Percentiles rank a stretch among this genome's conserved stretches.
Conservation (phyloP, 1,284 basidiomycete species). For the Sparassis latifolia region DNA sequence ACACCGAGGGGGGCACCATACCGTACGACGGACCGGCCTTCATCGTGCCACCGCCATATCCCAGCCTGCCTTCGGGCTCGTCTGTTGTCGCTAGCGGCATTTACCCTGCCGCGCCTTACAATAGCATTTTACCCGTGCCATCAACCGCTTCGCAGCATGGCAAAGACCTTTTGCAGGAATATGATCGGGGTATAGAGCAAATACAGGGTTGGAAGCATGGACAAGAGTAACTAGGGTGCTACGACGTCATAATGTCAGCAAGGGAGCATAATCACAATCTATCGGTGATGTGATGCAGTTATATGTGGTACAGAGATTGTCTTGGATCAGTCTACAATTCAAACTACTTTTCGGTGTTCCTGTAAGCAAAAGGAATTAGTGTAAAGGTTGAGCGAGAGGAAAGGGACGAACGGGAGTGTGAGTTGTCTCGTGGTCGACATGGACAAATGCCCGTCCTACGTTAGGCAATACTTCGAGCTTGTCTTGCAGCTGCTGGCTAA, state of each 20-base stretch:
- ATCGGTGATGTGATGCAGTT: too few relatives aligned
- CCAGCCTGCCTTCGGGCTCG: too few relatives aligned
- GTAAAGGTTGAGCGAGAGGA: not conserved
- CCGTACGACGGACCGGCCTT: too few relatives aligned
- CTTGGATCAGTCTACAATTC: too few relatives aligned
- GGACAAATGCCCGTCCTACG: slow-evolving; percentile 89
- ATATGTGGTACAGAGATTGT: too few relatives aligned
- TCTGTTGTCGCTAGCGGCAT: too few relatives aligned
- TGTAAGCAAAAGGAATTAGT: slow-evolving; percentile 5
- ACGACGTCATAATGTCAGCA: too few relatives aligned
- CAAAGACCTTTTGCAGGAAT: slow-evolving; percentile 13
- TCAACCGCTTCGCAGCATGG: not conserved
- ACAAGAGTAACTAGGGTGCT: not conserved
- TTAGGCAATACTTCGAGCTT: slow-evolving; percentile 89
- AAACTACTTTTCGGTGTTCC: slow-evolving; percentile 27
- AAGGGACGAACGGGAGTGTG: slow-evolving; percentile 63
- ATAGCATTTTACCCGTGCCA: too few relatives aligned
- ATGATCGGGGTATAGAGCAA: slow-evolving; percentile 4
- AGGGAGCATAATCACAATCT: too few relatives aligned
- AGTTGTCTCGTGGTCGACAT: slow-evolving; percentile 89
- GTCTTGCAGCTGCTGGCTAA: slow-evolving; percentile 90
- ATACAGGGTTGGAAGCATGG: not conserved
- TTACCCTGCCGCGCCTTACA: too few relatives aligned
- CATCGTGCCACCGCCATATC: too few relatives aligned
- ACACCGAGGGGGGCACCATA: slow-evolving; percentile 1